Base-by-base conservation (phyloP, 768 basidiomycete genomes). In the Amanita thiersii region DNA sequence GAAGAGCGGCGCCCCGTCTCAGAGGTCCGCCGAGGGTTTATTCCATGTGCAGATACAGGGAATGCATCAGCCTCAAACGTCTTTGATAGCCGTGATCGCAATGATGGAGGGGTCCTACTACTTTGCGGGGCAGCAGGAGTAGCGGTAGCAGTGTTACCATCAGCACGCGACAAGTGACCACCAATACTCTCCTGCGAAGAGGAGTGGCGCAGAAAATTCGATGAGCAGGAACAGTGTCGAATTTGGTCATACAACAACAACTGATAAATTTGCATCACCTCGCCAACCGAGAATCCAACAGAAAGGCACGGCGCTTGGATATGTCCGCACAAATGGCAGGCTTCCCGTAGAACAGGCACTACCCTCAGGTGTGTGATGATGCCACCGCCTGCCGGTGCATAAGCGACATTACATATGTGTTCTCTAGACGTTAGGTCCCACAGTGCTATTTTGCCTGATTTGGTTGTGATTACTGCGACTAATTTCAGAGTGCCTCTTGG, bases 31-130 rank as follows among this genome's bases (percentile, higher is more conserved):
- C 86, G 72, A 18, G 84, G 79, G 55, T 88, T 77, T 28, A 82
- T 72, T 14, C 84, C 89, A 52, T 87, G 87, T 2, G 70, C 86
- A 4, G 84, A 89, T 17, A 91, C 73, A 8, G 88, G 88, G 55
- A 88, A 91, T 6, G 74, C 64, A 4, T 73, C 61, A 0, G 67
- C 55, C 40, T 80, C 77, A 15, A 60, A 70, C 37, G 61, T 56
- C 14, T 73, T 62, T 3, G 74, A 70, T 11, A 76, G 52, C 42
- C 75, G 65, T 34, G 73, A 26, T 7, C 34, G 41, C 17, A 36
- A 14, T 25, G 41, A 40, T 10, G 29, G 39, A 4, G n/a, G n/a
- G n/a, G n/a, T n/a, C n/a, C n/a, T n/a, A n/a, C n/a, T n/a, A n/a
- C 67, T 40, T 75, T 70, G 4, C 68, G 58, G 15, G 68, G 63